A percentile compares a stretch with the other conserved stretches of the same genome.
Evolutionary conservation across 2,329 filamentous ascomycete species (phyloP).

Genomic region (Fusarium solani-melongenae): DNA sequence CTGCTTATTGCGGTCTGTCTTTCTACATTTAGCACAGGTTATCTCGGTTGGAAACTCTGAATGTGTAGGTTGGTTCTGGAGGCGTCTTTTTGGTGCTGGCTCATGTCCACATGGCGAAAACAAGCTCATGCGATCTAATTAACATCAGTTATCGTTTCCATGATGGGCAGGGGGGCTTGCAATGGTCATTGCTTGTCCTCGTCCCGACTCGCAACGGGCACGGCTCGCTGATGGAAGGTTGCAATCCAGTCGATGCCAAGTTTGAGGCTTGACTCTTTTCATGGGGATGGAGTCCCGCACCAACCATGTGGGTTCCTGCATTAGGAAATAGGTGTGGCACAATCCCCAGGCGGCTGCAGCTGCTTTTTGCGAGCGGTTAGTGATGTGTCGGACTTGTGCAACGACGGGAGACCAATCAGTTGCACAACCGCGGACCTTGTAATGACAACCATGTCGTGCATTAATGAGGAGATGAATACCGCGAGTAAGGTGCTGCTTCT

Average conservation of each 20-base stretch:
- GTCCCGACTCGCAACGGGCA: conserved; percentile 12
- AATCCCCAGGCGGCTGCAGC: conserved; percentile 13
- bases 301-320: conserved; percentile 42
- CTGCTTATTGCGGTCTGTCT: not conserved
- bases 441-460: conserved; percentile 9
- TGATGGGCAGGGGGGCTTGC: not conserved
- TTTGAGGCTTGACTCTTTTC: conserved; percentile 19
- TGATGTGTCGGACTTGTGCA: conserved; percentile 34
- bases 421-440: conserved; percentile 1
- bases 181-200: conserved; percentile 15
- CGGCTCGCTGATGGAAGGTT: not conserved
- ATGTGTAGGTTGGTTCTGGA: conserved; percentile 19
- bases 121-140: conserved; percentile 24
- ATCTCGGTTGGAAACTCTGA: conserved; percentile 26
- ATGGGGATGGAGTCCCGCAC: not conserved
- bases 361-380: conserved; percentile 12
- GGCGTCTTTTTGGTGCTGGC: conserved; percentile 9
- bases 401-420: conserved; percentile 24
- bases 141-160: conserved; percentile 17
- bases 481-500: not conserved
- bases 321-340: conserved; percentile 28
- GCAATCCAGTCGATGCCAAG: conserved; percentile 26
- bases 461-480: conserved; percentile 1
- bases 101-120: conserved; percentile 23
- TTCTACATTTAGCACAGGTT: conserved; percentile 31